Percentiles rank a stretch among this genome's conserved stretches.
phyloP scores from a whole-genome alignment of 139 green algal genomes.

The Volvox africanus region DNA sequence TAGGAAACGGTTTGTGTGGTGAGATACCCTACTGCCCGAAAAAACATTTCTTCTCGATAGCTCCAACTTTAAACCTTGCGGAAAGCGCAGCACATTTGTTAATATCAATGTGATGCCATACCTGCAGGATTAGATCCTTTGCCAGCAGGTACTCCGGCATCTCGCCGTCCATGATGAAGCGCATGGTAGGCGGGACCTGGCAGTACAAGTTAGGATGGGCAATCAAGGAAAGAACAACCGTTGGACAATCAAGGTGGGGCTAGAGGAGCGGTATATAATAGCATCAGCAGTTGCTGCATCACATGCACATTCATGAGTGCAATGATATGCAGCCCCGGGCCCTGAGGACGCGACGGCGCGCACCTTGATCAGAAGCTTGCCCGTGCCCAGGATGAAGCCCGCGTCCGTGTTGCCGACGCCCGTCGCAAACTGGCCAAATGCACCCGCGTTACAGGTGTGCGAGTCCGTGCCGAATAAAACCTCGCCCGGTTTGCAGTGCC shows the following conservation, averaged over 20 bases:
- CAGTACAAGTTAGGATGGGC: neutral
- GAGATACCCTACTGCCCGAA: too few species aligned
- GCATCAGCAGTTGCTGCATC: too few species aligned
- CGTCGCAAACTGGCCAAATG: constrained; percentile 96
- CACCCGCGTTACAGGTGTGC: constrained; percentile 97
- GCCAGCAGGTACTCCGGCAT: constrained; percentile 93
- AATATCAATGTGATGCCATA: constrained; percentile 62
- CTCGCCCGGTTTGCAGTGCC: constrained; percentile 89
- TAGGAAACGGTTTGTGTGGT: too few species aligned
- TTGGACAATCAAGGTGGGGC: too few species aligned
- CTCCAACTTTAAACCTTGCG: too few species aligned
- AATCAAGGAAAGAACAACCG: too few species aligned
- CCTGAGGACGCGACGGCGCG: neutral
- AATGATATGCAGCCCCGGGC: too few species aligned
- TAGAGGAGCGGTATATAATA: too few species aligned
- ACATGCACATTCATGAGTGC: too few species aligned
- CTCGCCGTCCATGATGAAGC: constrained; percentile 94
- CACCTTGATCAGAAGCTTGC: constrained; percentile 97
- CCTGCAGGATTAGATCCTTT: constrained; percentile 96
- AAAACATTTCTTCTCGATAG: too few species aligned
- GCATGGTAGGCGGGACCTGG: constrained; percentile 92
- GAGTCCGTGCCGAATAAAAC: constrained; percentile 98
- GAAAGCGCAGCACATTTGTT: too few species aligned
- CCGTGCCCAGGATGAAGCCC: constrained; percentile 96
- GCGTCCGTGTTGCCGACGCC: constrained; percentile 97